Evolutionary conservation across 1,139 yeast genomes (phyloP).

Genomic region (Hemisphaericaspora subhashii): DNA sequence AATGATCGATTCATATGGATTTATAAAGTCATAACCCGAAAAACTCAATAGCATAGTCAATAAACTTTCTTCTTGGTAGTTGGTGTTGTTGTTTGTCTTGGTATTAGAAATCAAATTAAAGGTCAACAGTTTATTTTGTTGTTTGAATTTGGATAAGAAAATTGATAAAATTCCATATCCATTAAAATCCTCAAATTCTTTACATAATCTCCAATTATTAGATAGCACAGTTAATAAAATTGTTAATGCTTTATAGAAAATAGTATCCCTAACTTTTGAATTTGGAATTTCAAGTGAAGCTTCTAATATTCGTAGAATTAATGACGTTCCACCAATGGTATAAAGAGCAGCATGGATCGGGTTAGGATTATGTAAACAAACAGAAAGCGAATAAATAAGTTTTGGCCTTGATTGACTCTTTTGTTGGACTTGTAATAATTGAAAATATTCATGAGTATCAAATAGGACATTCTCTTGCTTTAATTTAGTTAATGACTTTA

Average conservation of each 20-base stretch:
- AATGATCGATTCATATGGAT: constrained; percentile 31
- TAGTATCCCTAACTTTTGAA: constrained; percentile 18
- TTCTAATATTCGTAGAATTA: constrained; percentile 35
- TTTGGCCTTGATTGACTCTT: constrained; percentile 3
- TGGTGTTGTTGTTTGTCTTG: constrained; percentile 8
- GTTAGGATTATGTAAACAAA: constrained; percentile 23
- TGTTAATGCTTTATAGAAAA: constrained; percentile 24
- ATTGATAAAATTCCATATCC: constrained; percentile 42
- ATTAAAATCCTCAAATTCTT: constrained; percentile 44
- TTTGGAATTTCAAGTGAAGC: constrained; percentile 18
- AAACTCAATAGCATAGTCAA: constrained; percentile 24
- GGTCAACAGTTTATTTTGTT: constrained; percentile 21
- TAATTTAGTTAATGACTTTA: constrained; percentile 22
- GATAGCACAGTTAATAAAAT: constrained; percentile 29
- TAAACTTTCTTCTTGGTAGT: constrained; percentile 15
- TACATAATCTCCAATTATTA: constrained; percentile 38
- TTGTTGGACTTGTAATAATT: constrained; percentile 12
- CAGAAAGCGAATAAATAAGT: constrained; percentile 14
- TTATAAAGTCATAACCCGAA: constrained; percentile 26
- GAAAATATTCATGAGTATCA: constrained; percentile 27
- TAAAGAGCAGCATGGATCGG: constrained; percentile 35
- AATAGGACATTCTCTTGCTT: constrained; percentile 31
- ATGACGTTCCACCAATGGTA: constrained; percentile 37
- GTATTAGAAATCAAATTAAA: constrained; percentile 16
- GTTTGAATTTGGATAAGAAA: constrained; percentile 31